Percentiles rank a stretch among this genome's conserved stretches.
Evolutionary conservation across 768 basidiomycete species (phyloP).

Genomic region (Rhizopogon vulgaris): DNA sequence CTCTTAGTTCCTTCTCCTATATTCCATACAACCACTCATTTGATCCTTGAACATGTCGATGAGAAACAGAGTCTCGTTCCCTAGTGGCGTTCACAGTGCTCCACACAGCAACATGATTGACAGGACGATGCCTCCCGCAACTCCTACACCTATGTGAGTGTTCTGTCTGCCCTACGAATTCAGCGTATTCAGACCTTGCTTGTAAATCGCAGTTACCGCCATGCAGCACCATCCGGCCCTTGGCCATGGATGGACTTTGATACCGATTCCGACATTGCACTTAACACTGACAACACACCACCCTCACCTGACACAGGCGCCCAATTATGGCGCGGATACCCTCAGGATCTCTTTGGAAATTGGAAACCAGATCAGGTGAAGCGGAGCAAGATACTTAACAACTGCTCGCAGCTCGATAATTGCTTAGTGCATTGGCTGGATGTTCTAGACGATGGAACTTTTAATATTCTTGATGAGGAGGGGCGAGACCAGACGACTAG

Average conservation of each 20-base stretch:
- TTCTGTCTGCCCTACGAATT: background rate
- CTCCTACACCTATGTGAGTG: background rate
- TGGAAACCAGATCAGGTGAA: conserved; percentile 38
- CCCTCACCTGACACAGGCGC: background rate
- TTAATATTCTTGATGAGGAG: conserved; percentile 8
- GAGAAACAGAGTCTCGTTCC: background rate
- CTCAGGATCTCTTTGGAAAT: conserved; percentile 41
- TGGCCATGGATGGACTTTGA: conserved; percentile 39
- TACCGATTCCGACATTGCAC: conserved; percentile 11
- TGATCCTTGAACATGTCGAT: background rate
- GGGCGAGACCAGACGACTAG: conserved; percentile 1
- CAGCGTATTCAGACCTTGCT: background rate
- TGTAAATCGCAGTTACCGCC: conserved; percentile 21
- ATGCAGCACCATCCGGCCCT: conserved; percentile 34
- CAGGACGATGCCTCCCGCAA: background rate
- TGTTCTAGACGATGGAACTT: conserved; percentile 11
- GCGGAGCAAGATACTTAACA: conserved; percentile 20
- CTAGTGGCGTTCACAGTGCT: background rate
- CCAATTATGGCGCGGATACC: conserved; percentile 30
- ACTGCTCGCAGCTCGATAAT: conserved; percentile 5
- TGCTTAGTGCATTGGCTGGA: conserved; percentile 20
- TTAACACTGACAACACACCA: background rate
- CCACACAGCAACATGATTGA: background rate
- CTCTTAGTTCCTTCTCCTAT: no score
- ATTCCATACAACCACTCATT: background rate